Evolutionary conservation across 2,329 filamentous ascomycete genomes (phyloP).

Genomic region (Aspergillus candidus): DNA sequence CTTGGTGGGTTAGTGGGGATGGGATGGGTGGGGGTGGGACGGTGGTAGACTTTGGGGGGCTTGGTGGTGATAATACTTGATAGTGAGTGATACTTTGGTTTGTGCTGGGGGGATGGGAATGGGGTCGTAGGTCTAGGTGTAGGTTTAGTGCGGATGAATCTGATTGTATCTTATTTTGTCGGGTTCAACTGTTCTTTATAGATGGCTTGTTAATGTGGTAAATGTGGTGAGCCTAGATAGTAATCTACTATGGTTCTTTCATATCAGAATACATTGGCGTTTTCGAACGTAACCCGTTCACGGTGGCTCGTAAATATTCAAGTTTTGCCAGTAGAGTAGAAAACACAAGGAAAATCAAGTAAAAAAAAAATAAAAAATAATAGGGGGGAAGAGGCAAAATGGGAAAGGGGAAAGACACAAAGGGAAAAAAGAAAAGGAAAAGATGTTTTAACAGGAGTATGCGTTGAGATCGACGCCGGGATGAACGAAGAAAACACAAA

Average conservation of each 20-base stretch:
- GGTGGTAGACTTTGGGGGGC: neutral
- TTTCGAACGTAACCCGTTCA: slow-evolving; percentile 8
- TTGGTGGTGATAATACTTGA: no score
- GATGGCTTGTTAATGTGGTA: no score
- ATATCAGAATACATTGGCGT: neutral
- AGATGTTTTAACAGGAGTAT: slow-evolving; percentile 21
- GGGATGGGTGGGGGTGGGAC: slow-evolving; percentile 5
- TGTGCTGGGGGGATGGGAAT: no score
- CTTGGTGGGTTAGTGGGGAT: slow-evolving; percentile 51
- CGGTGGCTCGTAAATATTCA: slow-evolving; percentile 12
- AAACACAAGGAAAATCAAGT: slow-evolving; percentile 5
- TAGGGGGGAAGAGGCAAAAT: slow-evolving; percentile 3
- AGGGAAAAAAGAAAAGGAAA: slow-evolving; percentile 16
- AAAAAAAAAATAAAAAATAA: neutral
- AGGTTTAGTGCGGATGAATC: no score
- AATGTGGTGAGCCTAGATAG: neutral
- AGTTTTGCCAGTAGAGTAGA: slow-evolving; percentile 7
- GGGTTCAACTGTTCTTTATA: no score
- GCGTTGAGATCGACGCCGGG: slow-evolving; percentile 27
- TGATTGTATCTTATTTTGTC: neutral
- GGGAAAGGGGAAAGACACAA: slow-evolving; percentile 10
- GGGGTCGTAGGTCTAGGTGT: no score
- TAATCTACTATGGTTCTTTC: neutral
- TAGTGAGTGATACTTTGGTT: no score
- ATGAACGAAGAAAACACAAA: slow-evolving; percentile 33